Conservation (phyloP, 1,284 basidiomycete species). For the Rhodotorula sp. region DNA sequence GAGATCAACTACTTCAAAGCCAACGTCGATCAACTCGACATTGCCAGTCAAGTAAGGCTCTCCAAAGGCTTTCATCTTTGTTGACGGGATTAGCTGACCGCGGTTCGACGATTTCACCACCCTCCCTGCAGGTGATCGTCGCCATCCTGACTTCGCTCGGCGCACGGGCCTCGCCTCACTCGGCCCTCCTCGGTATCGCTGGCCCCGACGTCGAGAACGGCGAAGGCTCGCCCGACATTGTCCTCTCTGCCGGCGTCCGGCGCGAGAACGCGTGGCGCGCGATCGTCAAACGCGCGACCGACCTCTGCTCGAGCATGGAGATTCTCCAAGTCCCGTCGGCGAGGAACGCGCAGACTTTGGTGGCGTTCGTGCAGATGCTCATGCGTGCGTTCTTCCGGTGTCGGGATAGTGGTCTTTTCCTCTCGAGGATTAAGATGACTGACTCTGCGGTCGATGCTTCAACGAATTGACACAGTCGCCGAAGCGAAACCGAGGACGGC, state of each 20-base stretch:
- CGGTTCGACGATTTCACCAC: not conserved
- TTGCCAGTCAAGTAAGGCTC: constrained; percentile 22
- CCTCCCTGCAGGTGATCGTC: constrained; percentile 24
- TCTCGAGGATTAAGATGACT: too few species aligned
- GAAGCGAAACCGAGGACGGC: constrained; percentile 33
- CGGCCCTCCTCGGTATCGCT: constrained; percentile 35
- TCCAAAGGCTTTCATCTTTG: too few species aligned
- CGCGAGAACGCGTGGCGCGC: constrained; percentile 40
- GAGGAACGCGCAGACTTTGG: constrained; percentile 32
- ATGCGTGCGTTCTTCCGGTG: constrained; percentile 17
- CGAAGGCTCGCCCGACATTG: constrained; percentile 26
- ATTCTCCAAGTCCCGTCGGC: constrained; percentile 30
- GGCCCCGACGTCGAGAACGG: constrained; percentile 36
- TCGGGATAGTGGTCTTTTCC: too few species aligned
- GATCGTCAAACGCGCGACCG: constrained; percentile 32
- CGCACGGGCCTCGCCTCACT: constrained; percentile 38
- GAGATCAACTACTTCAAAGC: constrained; percentile 20
- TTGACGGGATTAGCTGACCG: too few species aligned
- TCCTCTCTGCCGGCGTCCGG: constrained; percentile 31
- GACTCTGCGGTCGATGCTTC: too few species aligned
- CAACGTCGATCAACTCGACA: constrained; percentile 31
- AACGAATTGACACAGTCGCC: constrained; percentile 8
- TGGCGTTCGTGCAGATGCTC: constrained; percentile 37
- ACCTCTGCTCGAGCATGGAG: constrained; percentile 29
- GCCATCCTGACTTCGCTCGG: constrained; percentile 38